phyloP scores from a whole-genome alignment of 306 rosid species.

The Quillaja saponaria region DNA sequence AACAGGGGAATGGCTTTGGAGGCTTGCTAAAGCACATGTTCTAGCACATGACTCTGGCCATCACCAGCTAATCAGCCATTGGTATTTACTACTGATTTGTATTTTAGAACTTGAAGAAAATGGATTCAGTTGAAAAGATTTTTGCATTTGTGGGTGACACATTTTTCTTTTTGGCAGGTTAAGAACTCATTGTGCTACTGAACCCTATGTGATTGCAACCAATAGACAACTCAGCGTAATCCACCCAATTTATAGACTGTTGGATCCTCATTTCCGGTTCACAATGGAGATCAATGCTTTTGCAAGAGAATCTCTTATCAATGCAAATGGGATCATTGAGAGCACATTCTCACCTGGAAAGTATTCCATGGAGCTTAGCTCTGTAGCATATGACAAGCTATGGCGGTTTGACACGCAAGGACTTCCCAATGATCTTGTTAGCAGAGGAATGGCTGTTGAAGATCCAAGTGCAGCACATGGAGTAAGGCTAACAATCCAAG shows the following conservation, averaged over 20 bases:
- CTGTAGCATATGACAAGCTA: conserved; percentile 39
- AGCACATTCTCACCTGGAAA: conserved; percentile 28
- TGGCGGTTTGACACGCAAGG: conserved; percentile 49
- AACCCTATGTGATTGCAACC: conserved; percentile 51
- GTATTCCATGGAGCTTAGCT: conserved; percentile 47
- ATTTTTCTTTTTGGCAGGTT: conserved; percentile 36
- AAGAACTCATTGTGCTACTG: conserved; percentile 43
- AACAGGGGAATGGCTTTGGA: conserved; percentile 50
- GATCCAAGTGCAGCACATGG: conserved; percentile 49
- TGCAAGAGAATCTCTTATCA: conserved; percentile 40
- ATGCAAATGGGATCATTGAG: conserved; percentile 47
- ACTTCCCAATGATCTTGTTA: conserved; percentile 45
- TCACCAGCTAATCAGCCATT: conserved; percentile 50
- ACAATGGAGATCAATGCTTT: conserved; percentile 46
- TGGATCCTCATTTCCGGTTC: conserved; percentile 51
- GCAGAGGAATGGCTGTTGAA: conserved; percentile 44
- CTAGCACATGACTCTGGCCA: conserved; percentile 48
- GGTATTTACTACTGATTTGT: conserved; percentile 22
- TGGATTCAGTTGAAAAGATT: too few relatives aligned
- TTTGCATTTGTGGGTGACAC: neutral
- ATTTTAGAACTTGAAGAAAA: neutral
- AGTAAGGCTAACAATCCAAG: conserved; percentile 45
- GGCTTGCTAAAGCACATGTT: conserved; percentile 53
- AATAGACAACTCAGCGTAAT: conserved; percentile 45
- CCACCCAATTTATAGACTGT: conserved; percentile 48